Evolutionary conservation across 2,329 filamentous ascomycete species (phyloP).

Genomic region (Massarina eburnea): DNA sequence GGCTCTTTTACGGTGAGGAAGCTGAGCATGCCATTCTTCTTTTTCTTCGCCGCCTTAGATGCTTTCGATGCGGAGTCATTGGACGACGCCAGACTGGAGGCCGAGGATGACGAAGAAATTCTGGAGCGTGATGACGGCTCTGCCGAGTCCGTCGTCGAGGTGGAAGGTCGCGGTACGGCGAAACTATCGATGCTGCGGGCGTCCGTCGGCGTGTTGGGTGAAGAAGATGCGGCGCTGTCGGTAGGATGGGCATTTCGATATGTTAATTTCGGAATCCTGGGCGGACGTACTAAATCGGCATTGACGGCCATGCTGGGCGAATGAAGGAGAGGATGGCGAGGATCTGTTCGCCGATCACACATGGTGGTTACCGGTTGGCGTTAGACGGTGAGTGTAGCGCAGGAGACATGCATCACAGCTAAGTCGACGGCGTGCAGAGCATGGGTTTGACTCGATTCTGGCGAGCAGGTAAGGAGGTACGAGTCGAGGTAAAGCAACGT

Average conservation of each 20-base stretch:
- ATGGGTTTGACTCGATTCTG: conserved; percentile 1
- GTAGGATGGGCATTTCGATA: conserved; percentile 36
- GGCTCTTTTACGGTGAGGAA: conserved; percentile 54
- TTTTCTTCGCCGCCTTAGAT: conserved; percentile 33
- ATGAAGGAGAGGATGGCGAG: neutral
- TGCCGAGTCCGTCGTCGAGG: conserved; percentile 3
- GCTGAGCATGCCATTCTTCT: conserved; percentile 43
- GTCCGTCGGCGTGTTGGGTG: conserved; percentile 9
- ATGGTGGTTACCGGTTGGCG: conserved; percentile 18
- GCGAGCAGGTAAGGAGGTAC: neutral
- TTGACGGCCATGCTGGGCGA: conserved; percentile 30
- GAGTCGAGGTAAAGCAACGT: neutral
- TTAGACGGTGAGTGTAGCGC: conserved; percentile 8
- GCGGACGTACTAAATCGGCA: conserved; percentile 30
- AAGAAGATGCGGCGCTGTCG: conserved; percentile 10
- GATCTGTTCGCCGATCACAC: conserved; percentile 12
- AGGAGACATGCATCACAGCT: conserved; percentile 1
- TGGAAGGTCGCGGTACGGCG: neutral
- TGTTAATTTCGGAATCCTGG: conserved; percentile 38
- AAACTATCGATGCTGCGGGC: neutral
- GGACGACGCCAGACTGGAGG: conserved; percentile 37
- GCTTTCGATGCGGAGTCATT: conserved; percentile 29
- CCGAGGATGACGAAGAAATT: conserved; percentile 16
- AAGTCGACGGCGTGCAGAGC: conserved; percentile 10
- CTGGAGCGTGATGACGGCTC: conserved; percentile 14